These are phyloP conservation scores for Trichosporon sp. DNA, from an alignment of 1,284 basidiomycete genomes.

Conservation along the genomic window DNA sequence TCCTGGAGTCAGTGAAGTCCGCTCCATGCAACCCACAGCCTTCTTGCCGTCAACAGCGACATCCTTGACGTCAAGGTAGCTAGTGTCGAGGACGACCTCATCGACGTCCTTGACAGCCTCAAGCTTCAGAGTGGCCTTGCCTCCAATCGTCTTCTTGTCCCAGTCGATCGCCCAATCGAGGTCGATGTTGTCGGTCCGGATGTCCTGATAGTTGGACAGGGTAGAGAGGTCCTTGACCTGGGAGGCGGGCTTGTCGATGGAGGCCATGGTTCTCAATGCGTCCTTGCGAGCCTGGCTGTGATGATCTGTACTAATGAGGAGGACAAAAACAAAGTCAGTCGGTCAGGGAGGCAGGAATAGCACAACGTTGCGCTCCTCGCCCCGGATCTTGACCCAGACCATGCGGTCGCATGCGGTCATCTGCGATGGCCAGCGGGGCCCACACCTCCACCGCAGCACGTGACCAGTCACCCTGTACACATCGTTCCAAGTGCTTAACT, in stretches of 20 bases:
- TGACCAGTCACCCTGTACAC: no score
- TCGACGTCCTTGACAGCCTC: conserved; percentile 58
- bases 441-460: conserved; percentile 5
- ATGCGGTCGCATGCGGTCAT: background rate
- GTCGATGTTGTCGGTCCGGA: conserved; percentile 63
- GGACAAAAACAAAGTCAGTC: background rate
- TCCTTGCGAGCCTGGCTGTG: background rate
- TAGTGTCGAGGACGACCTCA: conserved; percentile 74
- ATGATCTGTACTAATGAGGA: background rate
- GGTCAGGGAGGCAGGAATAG: background rate
- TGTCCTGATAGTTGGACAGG: conserved; percentile 71
- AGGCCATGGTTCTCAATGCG: conserved; percentile 27
- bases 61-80: conserved; percentile 63
- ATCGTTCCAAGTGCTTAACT: no score
- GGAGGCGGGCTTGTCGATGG: conserved; percentile 21
- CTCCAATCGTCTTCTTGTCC: conserved; percentile 61
- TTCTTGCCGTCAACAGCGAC: conserved; percentile 57
- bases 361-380: background rate
- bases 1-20: conserved; percentile 46
- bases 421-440: background rate
- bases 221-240: conserved; percentile 61
- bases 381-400: background rate
- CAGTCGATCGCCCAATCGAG: conserved; percentile 86
- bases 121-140: conserved; percentile 59
- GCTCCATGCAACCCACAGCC: conserved; percentile 49